A percentile compares a stretch with the other conserved stretches of the same genome.
These are phyloP conservation scores for Fraxinus ornus DNA, from an alignment of 305 asterid species.

Conservation along the genomic window DNA sequence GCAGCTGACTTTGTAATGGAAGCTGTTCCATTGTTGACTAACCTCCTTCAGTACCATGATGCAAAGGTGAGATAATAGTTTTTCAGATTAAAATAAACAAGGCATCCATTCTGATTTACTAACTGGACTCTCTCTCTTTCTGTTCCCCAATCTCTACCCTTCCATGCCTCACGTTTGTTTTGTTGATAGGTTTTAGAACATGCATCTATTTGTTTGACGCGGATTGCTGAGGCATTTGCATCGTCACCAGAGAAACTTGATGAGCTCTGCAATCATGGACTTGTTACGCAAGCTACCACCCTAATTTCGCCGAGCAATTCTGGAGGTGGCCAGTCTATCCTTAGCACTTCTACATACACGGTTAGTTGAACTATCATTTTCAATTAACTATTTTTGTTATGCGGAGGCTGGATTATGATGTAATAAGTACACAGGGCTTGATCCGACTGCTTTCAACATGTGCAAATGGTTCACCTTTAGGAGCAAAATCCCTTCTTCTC, in stretches of 20 bases:
- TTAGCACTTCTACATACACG: conserved; percentile 94
- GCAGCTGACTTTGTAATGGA: conserved; percentile 99
- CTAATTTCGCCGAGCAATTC: conserved; percentile 79
- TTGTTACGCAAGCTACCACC: conserved; percentile 91
- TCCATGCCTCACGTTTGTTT: conserved; percentile 9
- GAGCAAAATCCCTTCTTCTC: conserved; percentile 79
- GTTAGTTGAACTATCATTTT: conserved; percentile 36
- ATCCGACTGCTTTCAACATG: conserved; percentile 90
- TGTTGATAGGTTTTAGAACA: conserved; percentile 79
- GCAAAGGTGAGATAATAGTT: conserved; percentile 63
- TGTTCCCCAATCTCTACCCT: background rate
- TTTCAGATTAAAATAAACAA: background rate
- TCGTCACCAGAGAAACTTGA: conserved; percentile 90
- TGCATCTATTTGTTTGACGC: conserved; percentile 94
- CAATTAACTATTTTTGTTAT: conserved; percentile 14
- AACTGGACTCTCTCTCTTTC: conserved; percentile 1
- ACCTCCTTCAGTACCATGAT: conserved; percentile 96
- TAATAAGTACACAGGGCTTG: conserved; percentile 68
- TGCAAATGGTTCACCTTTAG: conserved; percentile 90
- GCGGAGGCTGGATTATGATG: conserved; percentile 30
- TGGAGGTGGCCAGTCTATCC: conserved; percentile 93
- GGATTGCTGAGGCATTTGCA: conserved; percentile 97
- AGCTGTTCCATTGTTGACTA: conserved; percentile 95
- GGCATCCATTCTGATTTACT: background rate
- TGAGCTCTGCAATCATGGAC: conserved; percentile 93